phyloP scores from a whole-genome alignment of 2,329 filamentous ascomycete genomes.

The Falciphora oryzae region DNA sequence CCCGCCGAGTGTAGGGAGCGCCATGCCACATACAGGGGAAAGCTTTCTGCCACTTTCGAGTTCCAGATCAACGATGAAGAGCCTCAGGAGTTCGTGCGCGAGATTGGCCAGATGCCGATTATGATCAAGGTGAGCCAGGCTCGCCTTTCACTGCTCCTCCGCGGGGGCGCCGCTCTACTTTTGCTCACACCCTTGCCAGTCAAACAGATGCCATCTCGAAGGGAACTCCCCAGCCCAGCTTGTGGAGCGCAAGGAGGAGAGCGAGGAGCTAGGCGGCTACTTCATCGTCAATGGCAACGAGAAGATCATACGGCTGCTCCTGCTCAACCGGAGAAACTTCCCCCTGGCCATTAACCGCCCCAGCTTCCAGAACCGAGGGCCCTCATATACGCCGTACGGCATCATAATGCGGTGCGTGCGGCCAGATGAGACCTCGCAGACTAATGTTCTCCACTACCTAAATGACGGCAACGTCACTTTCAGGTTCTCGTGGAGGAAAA shows the following conservation, averaged over 20 bases:
- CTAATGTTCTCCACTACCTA: constrained; percentile 93
- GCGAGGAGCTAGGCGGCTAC: constrained; percentile 93
- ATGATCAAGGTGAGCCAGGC: constrained; percentile 71
- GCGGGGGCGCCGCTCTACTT: constrained; percentile 2
- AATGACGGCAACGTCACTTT: constrained; percentile 95
- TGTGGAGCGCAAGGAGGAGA: constrained; percentile 85
- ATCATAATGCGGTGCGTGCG: constrained; percentile 88
- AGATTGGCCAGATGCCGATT: constrained; percentile 83
- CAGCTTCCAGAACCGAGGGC: constrained; percentile 82
- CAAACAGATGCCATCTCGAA: constrained; percentile 85
- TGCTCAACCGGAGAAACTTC: constrained; percentile 87
- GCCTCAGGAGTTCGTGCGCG: constrained; percentile 73
- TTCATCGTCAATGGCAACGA: constrained; percentile 98
- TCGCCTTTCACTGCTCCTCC: neutral
- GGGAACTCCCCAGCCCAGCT: constrained; percentile 76
- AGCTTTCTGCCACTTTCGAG: constrained; percentile 75
- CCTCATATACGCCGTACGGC: constrained; percentile 82
- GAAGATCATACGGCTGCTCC: constrained; percentile 88
- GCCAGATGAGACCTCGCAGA: constrained; percentile 97
- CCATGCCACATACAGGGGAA: constrained; percentile 85
- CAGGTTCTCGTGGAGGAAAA: constrained; percentile 95
- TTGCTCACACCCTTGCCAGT: constrained; percentile 43
- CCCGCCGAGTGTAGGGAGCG: constrained; percentile 93
- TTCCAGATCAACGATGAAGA: constrained; percentile 84
- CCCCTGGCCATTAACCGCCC: constrained; percentile 90